Conservation (phyloP, 257 asterid genomes). For the Ehretia macrophylla region DNA sequence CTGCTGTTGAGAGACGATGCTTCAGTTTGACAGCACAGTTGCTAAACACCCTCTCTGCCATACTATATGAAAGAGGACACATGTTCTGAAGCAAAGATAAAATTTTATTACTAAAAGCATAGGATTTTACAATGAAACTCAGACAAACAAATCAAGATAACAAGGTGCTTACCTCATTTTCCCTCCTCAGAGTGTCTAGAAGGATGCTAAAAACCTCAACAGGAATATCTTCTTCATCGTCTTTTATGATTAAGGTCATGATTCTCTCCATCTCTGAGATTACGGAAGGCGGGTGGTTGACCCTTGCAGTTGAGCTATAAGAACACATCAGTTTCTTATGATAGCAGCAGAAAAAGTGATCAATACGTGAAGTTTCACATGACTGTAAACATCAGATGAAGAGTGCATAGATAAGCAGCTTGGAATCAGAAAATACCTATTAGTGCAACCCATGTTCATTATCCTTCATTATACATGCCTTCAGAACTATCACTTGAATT, state of each 20-base stretch:
- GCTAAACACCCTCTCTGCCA: slow-evolving; percentile 19
- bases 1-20: slow-evolving; percentile 11
- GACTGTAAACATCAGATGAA: neutral
- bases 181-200: slow-evolving; percentile 46
- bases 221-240: slow-evolving; percentile 45
- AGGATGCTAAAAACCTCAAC: slow-evolving; percentile 47
- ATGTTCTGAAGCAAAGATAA: slow-evolving; percentile 18
- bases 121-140: neutral
- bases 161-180: slow-evolving; percentile 35
- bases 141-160: neutral
- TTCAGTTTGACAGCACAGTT: slow-evolving; percentile 16
- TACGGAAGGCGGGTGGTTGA: slow-evolving; percentile 33
- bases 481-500: too few species aligned
- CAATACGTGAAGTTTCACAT: neutral
- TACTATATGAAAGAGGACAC: slow-evolving; percentile 12
- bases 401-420: neutral
- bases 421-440: too few species aligned
- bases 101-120: neutral
- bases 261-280: slow-evolving; percentile 41
- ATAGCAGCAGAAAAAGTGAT: slow-evolving; percentile 1
- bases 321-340: slow-evolving; percentile 3
- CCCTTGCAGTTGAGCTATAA: slow-evolving; percentile 30
- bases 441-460: too few species aligned
- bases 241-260: slow-evolving; percentile 47
- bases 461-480: too few species aligned